Base-by-base conservation (phyloP, 2,329 filamentous ascomycete genomes). In the Exophiala alcalophila region DNA sequence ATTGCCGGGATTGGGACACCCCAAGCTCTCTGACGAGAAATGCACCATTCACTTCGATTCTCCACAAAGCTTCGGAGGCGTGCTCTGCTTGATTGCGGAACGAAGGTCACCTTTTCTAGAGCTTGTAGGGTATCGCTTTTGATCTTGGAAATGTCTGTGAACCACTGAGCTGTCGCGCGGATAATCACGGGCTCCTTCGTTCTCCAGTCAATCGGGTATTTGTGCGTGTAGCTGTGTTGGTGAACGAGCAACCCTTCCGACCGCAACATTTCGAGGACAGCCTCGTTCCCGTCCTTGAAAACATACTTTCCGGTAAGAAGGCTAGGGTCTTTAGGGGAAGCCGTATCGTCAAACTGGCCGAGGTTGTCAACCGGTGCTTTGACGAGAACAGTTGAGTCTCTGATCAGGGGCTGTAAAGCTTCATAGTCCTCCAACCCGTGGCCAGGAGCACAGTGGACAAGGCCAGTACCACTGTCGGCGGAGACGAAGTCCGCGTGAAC, bases 361-460 rank as follows among this genome's bases (percentile, higher is more conserved):
- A 83, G 73, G 53, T 88, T 83, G 53, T 94, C 83, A 10, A 98
- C 83, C 0, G 91, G 91, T 4, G 91, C 87, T 44, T 50, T 51
- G 10, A 57, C 47, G 5, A 28, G 40, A 9, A 58, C 49, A 11
- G 30, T 32, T 3, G 44, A 47, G 6, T 41, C 40, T 24, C 38
- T 37, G 26, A 58, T 56, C 28, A 51, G 29, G 2, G 46, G 44
- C 16, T 52, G 48, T 57, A 84, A 83, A 1, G 84, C 84, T 48
- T 91, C 81, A 60, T 97, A 98, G 61, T 98, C 92, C 26, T 98
- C 92, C 72, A 95, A 92, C 30, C 92, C 92, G 60, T 98, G 92
- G 3, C 92, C 92, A 5, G 92, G 91, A 2, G 92, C 92, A 52
- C 89, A 76, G 62, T 98, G 92, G 21, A 98, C 92, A n/a, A 98